Evolutionary conservation across 2,329 filamentous ascomycete genomes (phyloP), one percentile per base, ranked within the genome.

Genomic region (Exophiala lecanii-corni): DNA sequence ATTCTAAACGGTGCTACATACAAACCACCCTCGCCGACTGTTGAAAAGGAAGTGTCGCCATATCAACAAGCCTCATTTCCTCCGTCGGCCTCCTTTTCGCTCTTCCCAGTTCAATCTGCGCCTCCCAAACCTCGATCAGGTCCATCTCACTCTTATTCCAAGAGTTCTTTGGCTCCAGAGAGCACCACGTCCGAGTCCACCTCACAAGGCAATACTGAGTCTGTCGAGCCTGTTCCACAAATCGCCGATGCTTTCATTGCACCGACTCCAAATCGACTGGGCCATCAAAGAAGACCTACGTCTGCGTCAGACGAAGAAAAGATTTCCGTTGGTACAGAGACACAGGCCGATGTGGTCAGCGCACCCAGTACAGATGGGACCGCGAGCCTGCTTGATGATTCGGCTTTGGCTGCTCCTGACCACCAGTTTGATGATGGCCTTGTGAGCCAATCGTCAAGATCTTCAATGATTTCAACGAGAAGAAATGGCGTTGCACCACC

Each of bases 91-190:
- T 48, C 47, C 3, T 50, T 53, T 26, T 53, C 44, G 18, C 32
- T 50, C 4, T 53, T 53, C 28, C 50, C 50, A 13, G 21, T 15
- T 16, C 47, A 45, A 28, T 16, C 46, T 28, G 39, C 13, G 40
- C 49, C 50, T 16, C 43, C 51, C 16, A 50, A 45, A 36, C 42
- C 43, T 6, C 45, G 43, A n/a, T 36, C 39, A 13, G 36, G 33
- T 13, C 25, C 51, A 16, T 47, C 42, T 15, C 50, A 53, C 20
- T 46, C 30, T 28, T 48, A 53, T 36, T 51, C 50, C 25, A 50
- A 49, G 34, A 50, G 47, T 31, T 44, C 50, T 2, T 26, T 50
- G 26, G 48, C 51, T n/a, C 48, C 51, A 13, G 51, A 54, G 25
- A 49, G 47, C 19, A 28, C 44, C 13, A 25, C 36, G 5, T 43